Evolutionary conservation across 495 filamentous ascomycete species (phyloP).

Genomic region (Apiosordaria backusii): DNA sequence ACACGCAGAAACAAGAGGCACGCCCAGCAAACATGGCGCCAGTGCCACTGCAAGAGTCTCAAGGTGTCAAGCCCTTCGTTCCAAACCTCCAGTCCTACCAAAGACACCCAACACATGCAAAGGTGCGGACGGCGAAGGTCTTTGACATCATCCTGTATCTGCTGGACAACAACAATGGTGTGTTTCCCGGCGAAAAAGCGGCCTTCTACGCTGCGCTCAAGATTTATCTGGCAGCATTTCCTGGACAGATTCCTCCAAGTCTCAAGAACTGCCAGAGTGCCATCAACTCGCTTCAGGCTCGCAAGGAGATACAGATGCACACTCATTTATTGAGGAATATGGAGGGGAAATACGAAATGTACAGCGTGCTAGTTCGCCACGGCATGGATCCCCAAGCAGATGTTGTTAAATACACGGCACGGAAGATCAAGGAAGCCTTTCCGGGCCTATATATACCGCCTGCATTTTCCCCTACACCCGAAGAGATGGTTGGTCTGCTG

Average conservation of each 20-base stretch:
- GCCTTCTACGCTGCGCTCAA: constrained; percentile 71
- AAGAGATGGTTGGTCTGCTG: constrained; percentile 33
- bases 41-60: background rate
- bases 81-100: constrained; percentile 21
- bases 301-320: constrained; percentile 25
- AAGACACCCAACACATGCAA: constrained; percentile 25
- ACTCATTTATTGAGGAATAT: constrained; percentile 32
- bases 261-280: constrained; percentile 44
- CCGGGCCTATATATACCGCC: constrained; percentile 42
- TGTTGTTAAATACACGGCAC: constrained; percentile 29
- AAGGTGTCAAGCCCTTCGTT: constrained; percentile 20
- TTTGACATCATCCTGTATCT: constrained; percentile 67
- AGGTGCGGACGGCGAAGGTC: constrained; percentile 29
- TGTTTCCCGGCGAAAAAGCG: constrained; percentile 70
- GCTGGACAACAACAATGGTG: constrained; percentile 63
- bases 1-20: background rate
- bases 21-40: background rate
- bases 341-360: constrained; percentile 22
- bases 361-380: constrained; percentile 25
- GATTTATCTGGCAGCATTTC: constrained; percentile 48
- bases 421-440: constrained; percentile 42
- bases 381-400: constrained; percentile 27
- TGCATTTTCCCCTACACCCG: constrained; percentile 39
- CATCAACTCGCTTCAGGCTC: constrained; percentile 37
- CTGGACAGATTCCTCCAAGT: constrained; percentile 33